Conservation (phyloP, 139 green algal species). For the Volvox reticuliferus region DNA sequence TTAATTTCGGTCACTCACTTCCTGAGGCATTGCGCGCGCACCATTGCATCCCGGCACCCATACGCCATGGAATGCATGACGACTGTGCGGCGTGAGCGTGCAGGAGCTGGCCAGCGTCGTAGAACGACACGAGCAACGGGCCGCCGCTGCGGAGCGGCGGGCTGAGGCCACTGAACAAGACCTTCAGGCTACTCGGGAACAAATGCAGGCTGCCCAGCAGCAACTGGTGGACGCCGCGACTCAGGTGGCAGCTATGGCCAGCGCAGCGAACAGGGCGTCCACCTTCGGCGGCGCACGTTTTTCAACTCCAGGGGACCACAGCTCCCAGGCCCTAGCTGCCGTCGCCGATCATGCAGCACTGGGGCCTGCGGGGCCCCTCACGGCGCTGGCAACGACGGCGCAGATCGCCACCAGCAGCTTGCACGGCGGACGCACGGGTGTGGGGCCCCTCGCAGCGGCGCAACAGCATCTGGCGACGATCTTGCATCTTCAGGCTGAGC, state of each 20-base stretch:
- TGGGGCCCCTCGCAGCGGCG: neutral
- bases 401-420: neutral
- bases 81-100: too few species aligned
- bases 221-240: slow-evolving; percentile 24
- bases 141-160: neutral
- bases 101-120: neutral
- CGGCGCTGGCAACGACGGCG: neutral
- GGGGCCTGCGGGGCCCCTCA: neutral
- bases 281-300: neutral
- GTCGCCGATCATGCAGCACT: neutral
- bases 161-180: neutral
- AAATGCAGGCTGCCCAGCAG: slow-evolving; percentile 13
- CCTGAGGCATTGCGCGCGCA: too few species aligned
- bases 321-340: neutral
- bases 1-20: too few species aligned
- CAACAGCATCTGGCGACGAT: slow-evolving; percentile 38
- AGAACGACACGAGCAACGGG: slow-evolving; percentile 36
- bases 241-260: neutral
- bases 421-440: slow-evolving; percentile 1
- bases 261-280: neutral
- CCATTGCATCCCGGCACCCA: too few species aligned
- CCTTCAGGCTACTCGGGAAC: neutral
- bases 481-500: slow-evolving; percentile 47
- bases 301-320: neutral
- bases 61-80: too few species aligned